Conservation (phyloP, 345 rosid genomes). For the Aegle marmelos region DNA sequence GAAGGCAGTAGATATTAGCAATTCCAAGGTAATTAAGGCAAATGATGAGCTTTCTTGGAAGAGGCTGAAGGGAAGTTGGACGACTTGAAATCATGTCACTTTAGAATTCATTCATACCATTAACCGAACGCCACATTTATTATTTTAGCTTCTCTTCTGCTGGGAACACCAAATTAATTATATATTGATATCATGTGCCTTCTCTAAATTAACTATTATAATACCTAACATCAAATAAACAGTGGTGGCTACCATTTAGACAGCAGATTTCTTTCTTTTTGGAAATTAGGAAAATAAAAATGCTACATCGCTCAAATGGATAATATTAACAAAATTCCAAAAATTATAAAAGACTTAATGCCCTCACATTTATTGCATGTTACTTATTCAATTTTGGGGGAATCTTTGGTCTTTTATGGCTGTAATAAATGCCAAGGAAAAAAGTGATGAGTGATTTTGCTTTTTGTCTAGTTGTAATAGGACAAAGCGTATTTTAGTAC, state of each 20-base stretch:
- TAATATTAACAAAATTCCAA: too few relatives aligned
- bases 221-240: slow-evolving; percentile 1
- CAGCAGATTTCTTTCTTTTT: not conserved
- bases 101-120: not conserved
- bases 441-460: too few relatives aligned
- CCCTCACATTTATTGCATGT: too few relatives aligned
- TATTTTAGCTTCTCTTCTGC: not conserved
- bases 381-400: too few relatives aligned
- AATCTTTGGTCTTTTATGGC: too few relatives aligned
- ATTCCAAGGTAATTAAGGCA: not conserved
- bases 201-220: not conserved
- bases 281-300: not conserved
- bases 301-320: too few relatives aligned
- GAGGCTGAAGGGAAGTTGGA: not conserved
- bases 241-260: not conserved
- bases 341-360: too few relatives aligned
- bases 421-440: too few relatives aligned
- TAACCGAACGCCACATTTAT: not conserved
- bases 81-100: not conserved
- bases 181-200: not conserved
- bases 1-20: not conserved
- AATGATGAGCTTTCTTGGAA: not conserved
- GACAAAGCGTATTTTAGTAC: too few relatives aligned
- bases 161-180: not conserved
- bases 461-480: too few relatives aligned